A percentile compares a stretch with the other conserved stretches of the same genome.
Conservation (phyloP, 2,329 filamentous ascomycete species). For the Fusarium papillatum region DNA sequence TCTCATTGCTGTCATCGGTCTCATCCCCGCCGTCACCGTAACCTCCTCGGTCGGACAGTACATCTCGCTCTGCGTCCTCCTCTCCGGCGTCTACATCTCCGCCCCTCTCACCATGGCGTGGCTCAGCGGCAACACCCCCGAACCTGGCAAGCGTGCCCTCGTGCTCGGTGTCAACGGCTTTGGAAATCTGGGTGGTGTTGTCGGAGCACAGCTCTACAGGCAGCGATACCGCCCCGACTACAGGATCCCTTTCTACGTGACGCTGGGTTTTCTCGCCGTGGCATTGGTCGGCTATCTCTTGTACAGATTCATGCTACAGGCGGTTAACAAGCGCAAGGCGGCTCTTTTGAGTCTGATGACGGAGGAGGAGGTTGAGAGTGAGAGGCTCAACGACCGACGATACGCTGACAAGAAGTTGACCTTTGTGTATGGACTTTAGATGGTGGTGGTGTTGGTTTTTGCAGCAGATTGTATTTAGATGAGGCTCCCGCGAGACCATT, state of each 20-base stretch:
- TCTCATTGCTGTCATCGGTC: constrained; percentile 39
- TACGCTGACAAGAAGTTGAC: constrained; percentile 46
- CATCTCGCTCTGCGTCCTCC: constrained; percentile 41
- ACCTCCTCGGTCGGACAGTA: constrained; percentile 38
- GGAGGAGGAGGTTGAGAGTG: constrained; percentile 40
- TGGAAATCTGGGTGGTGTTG: constrained; percentile 44
- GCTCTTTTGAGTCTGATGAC: constrained; percentile 34
- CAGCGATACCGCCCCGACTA: constrained; percentile 39
- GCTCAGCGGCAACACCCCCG: constrained; percentile 46
- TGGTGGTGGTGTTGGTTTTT: not conserved
- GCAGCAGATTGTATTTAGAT: constrained; percentile 6
- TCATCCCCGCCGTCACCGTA: constrained; percentile 41
- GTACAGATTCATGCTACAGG: constrained; percentile 37
- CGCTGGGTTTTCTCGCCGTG: constrained; percentile 38
- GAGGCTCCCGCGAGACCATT: constrained; percentile 1
- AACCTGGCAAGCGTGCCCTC: constrained; percentile 44
- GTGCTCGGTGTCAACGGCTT: constrained; percentile 46
- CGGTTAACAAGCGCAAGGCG: constrained; percentile 38
- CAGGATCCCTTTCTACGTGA: constrained; percentile 43
- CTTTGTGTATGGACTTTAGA: constrained; percentile 43
- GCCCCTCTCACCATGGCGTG: constrained; percentile 45
- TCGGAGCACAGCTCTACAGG: constrained; percentile 44
- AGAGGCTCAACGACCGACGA: constrained; percentile 40
- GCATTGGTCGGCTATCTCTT: constrained; percentile 39
- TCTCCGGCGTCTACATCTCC: constrained; percentile 43